These are phyloP conservation scores for Cerioporus squamosus DNA, from an alignment of 1,284 basidiomycete genomes.

Conservation along the genomic window DNA sequence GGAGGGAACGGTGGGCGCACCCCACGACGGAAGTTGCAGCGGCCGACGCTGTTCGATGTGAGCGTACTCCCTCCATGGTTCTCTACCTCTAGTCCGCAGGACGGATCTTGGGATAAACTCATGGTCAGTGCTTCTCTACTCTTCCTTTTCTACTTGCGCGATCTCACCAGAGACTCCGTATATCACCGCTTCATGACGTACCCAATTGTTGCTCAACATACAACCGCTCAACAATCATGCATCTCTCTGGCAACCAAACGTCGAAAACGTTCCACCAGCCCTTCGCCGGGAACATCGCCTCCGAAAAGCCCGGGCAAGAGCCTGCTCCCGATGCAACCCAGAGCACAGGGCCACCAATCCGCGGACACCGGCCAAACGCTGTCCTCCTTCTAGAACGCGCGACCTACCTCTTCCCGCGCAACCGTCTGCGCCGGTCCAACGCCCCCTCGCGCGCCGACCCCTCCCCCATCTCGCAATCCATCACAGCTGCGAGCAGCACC, in stretches of 20 bases:
- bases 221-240: neutral
- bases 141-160: neutral
- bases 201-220: neutral
- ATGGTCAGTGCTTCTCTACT: conserved; percentile 42
- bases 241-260: no score
- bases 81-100: conserved; percentile 25
- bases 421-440: conserved; percentile 14
- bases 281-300: conserved; percentile 22
- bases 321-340: conserved; percentile 6
- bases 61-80: conserved; percentile 33
- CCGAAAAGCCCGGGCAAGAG: conserved; percentile 16
- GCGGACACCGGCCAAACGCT: neutral
- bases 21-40: conserved; percentile 43
- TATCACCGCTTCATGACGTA: no score
- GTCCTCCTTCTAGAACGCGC: conserved; percentile 17
- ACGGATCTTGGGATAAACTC: conserved; percentile 50
- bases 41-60: conserved; percentile 58
- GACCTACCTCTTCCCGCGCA: conserved; percentile 15
- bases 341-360: neutral
- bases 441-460: conserved; percentile 22
- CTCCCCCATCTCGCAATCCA: neutral
- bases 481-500: neutral
- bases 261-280: conserved; percentile 26
- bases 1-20: conserved; percentile 6
- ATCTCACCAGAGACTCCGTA: no score